Evolutionary conservation across 169 alveolate genomes (phyloP), one percentile per base, ranked within the genome.

Genomic region (Eimeria tenella): DNA sequence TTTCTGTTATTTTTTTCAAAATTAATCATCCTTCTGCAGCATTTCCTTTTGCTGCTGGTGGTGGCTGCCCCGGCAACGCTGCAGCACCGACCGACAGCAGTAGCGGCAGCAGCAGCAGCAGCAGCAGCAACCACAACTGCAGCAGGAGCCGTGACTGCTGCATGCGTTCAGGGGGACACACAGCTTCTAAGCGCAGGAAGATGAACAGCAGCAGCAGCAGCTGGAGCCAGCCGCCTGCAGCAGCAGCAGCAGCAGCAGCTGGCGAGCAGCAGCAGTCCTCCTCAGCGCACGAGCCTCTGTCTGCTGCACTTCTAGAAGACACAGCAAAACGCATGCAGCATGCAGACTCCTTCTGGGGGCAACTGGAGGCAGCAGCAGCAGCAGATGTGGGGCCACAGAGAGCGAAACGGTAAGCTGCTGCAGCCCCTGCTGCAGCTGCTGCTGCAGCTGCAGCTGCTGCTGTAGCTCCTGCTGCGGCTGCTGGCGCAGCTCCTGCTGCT

Each of bases 351-450:
- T 56, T 81, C 56, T 81, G 89, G 89, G 52, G 49, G 74, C 70
- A 81, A 7, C 89, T 81, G 5, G 89, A 81, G 55, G 74, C 89
- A 58, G 89, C 89, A 55, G 89, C 89, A 81, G 74, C 89, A 55
- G 58, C 58, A 23, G 89, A 81, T 4, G 23, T 81, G 75, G 89
- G 89, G 73, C 89, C 89, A 1, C 89, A 81, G 89, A 17, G 42
- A n/a, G 89, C 89, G n/a, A 56, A 25, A 53, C 21, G 62, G 89
- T 81, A 81, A 42, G 74, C 60, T 7, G n/a, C 4, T 19, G 62
- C 74, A 5, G 56, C 74, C 5, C 52, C 56, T 23, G 74, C 74
- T 56, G 56, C 56, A n/a, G 89, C 89, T n/a, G 74, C 74, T 21
- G 89, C 23, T 74, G 84, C 84, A 13, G 50, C 83, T 73, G 53